phyloP scores from a whole-genome alignment of 176 grass and related monocot genomes.

The Microstegium vimineum region DNA sequence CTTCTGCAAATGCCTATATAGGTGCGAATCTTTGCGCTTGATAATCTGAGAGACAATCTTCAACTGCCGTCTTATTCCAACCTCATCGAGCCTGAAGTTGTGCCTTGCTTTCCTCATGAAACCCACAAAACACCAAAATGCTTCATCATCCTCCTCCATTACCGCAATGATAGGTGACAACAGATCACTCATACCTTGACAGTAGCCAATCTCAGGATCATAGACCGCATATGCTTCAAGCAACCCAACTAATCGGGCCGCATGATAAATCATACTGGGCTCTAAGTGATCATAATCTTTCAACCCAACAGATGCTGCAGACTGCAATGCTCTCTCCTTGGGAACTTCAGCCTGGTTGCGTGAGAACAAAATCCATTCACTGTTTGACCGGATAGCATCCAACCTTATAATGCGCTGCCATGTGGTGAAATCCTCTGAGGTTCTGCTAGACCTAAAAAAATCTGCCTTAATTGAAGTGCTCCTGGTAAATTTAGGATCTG shows the following conservation, averaged over 20 bases:
- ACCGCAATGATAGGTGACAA: conserved; percentile 82
- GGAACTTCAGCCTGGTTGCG: conserved; percentile 49
- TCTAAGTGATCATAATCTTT: conserved; percentile 77
- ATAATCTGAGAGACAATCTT: conserved; percentile 96
- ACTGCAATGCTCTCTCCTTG: conserved; percentile 53
- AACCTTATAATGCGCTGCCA: conserved; percentile 97
- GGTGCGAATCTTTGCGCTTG: conserved; percentile 81
- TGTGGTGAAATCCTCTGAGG: conserved; percentile 63
- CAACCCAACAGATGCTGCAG: conserved; percentile 55
- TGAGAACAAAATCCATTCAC: conserved; percentile 78
- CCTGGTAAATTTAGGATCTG: conserved; percentile 54
- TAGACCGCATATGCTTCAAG: conserved; percentile 85
- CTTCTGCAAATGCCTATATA: conserved; percentile 90
- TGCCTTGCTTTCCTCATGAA: conserved; percentile 95
- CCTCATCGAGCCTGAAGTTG: conserved; percentile 94
- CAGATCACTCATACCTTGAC: conserved; percentile 98
- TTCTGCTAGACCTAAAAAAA: conserved; percentile 52
- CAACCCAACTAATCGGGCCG: conserved; percentile 67
- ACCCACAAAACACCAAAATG: conserved; percentile 95
- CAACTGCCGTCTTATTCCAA: conserved; percentile 81
- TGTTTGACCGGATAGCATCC: conserved; percentile 71
- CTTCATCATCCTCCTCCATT: conserved; percentile 77
- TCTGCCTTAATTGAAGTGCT: conserved; percentile 56
- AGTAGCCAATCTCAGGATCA: conserved; percentile 89
- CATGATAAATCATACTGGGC: conserved; percentile 73